Base-by-base conservation (phyloP, 169 alveolate species). In the Plasmodium coatneyi region DNA sequence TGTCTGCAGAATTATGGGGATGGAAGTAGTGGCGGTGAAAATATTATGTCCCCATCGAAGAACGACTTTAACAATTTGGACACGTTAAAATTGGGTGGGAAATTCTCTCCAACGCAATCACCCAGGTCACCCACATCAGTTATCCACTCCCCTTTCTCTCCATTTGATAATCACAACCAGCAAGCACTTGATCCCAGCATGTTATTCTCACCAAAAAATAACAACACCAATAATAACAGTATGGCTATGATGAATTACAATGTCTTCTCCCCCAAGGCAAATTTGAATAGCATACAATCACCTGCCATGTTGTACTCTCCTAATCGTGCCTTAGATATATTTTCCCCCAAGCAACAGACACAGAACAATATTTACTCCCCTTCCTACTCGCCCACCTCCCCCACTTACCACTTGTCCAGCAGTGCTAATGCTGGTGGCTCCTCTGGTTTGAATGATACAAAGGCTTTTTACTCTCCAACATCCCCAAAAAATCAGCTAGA, bases 91-190 rank as follows among this genome's bases (percentile, higher is more conserved):
- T 97, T 97, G 30, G 98, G 99, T 1, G 99, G 99, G 12, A 97
- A 97, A 91, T 97, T 98, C 95, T 96, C 98, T 16, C 99, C 99
- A 30, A 96, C 97, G 0, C 97, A 96, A 76, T 94, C 98, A 39
- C 99, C 99, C 22, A 92, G 90, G 46, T 96, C 98, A 32, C 99
- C 99, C 32, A 96, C 98, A 7, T 96, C 93, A 70, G 46, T 84
- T 71, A 49, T 86, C 36, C 89, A 92, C 95, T 82, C 95, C 19
- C 96, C 95, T 71, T 76, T 96, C 70, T 90, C 96, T 19, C 80
- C 97, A 5, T 60, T 83, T 56, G 84, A 89, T 41, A 43, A 76
- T 84, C 36, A 60, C 2, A 76, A 78, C 36, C 93, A 87, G 25
- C 90, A 79, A 41, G 28, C 82, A n/a, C 46, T 79, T n/a, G 87